phyloP scores from a whole-genome alignment of 768 basidiomycete species.

The Tylopilus sp. region DNA sequence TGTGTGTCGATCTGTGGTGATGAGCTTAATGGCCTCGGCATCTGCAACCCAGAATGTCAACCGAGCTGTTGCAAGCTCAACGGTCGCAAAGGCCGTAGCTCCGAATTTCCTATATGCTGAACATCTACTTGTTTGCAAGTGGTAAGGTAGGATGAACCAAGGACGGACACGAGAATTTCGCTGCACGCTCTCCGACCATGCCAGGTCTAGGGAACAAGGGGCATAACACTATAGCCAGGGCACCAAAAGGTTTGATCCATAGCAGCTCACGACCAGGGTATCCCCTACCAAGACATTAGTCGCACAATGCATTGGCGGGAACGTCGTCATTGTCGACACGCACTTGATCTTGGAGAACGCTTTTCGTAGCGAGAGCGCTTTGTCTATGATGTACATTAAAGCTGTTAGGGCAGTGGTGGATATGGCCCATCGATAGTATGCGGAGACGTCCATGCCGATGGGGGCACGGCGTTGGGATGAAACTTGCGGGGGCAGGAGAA shows the following conservation, averaged over 20 bases:
- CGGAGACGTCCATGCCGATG: no score
- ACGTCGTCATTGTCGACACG: not conserved
- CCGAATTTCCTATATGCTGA: constrained; percentile 38
- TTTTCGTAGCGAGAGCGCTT: not conserved
- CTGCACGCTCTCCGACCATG: constrained; percentile 33
- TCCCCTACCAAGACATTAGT: not conserved
- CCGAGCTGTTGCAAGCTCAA: constrained; percentile 29
- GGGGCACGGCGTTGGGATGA: no score
- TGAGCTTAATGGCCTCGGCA: constrained; percentile 37
- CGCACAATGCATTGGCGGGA: not conserved
- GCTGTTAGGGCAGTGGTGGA: no score
- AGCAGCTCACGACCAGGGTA: constrained; percentile 13
- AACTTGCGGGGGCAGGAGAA: no score
- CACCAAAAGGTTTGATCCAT: constrained; percentile 36
- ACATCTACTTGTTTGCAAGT: not conserved
- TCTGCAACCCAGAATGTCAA: constrained; percentile 43
- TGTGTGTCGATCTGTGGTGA: constrained; percentile 31
- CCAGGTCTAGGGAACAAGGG: no score
- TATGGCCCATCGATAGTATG: no score
- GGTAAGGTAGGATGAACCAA: not conserved
- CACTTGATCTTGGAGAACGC: constrained; percentile 21
- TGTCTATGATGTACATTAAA: constrained; percentile 10
- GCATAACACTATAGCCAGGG: constrained; percentile 24
- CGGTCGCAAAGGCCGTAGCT: no score
- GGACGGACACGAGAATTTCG: constrained; percentile 35